phyloP scores from a whole-genome alignment of 345 rosid species.

The Syzygium aqueum region DNA sequence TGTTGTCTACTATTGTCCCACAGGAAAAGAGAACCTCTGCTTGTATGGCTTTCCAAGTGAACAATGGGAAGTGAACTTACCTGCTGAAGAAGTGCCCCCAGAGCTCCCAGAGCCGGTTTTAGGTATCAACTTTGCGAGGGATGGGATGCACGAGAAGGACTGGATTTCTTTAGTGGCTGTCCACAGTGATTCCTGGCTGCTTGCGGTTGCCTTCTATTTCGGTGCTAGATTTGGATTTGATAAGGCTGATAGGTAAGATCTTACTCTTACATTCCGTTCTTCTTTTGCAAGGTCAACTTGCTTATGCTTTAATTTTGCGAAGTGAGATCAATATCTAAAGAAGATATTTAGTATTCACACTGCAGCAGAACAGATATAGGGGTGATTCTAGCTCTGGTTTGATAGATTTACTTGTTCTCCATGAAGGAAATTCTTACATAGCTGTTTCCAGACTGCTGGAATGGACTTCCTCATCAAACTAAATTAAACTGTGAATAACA shows the following conservation, averaged over 20 bases:
- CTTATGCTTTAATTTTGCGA: not conserved
- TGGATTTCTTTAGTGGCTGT: constrained; percentile 86
- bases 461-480: not conserved
- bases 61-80: constrained; percentile 89
- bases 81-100: constrained; percentile 95
- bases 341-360: not conserved
- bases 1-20: not conserved
- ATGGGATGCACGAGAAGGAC: constrained; percentile 85
- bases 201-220: constrained; percentile 83
- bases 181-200: constrained; percentile 85
- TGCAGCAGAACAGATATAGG: not conserved
- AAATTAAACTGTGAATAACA: not conserved
- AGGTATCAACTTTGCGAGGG: constrained; percentile 94
- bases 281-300: not conserved
- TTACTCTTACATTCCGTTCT: not conserved
- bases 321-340: not conserved
- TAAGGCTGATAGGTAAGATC: constrained; percentile 67
- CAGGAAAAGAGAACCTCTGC: constrained; percentile 88
- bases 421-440: not conserved
- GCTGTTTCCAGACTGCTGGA: not conserved
- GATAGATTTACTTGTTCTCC: not conserved
- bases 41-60: constrained; percentile 76
- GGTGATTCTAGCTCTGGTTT: not conserved
- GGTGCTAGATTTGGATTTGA: constrained; percentile 89
- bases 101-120: constrained; percentile 94